phyloP scores from a whole-genome alignment of 2,329 filamentous ascomycete genomes.

The Paecilomyces variotii region DNA sequence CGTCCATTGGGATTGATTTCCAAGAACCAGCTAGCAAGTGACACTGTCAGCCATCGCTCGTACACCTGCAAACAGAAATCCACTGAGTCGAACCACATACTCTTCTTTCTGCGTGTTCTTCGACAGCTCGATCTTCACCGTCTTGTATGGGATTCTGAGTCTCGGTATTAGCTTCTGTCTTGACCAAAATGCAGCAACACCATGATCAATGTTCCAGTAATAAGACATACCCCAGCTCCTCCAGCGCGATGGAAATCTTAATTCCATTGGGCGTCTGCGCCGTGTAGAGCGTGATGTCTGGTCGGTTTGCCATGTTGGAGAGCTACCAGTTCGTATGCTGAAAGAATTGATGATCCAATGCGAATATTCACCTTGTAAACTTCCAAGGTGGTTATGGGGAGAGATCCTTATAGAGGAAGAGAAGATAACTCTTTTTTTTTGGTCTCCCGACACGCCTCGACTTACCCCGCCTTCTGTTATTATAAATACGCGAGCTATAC shows the following conservation, averaged over 20 bases:
- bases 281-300: conserved; percentile 75
- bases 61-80: neutral
- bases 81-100: conserved; percentile 12
- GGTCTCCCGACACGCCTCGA: neutral
- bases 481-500: neutral
- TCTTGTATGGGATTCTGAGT: conserved; percentile 61
- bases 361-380: neutral
- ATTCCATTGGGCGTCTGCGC: conserved; percentile 79
- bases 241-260: conserved; percentile 78
- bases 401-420: neutral
- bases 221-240: conserved; percentile 58
- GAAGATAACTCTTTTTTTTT: neutral
- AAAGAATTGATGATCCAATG: neutral
- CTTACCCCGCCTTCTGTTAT: neutral
- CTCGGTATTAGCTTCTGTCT: conserved; percentile 9
- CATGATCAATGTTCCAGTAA: neutral
- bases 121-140: conserved; percentile 60
- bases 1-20: conserved; percentile 89
- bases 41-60: neutral
- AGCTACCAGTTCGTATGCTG: neutral
- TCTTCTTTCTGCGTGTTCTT: conserved; percentile 73
- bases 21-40: conserved; percentile 60
- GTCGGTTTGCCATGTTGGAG: conserved; percentile 12
- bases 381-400: neutral
- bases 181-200: neutral